phyloP scores from a whole-genome alignment of 2,329 filamentous ascomycete genomes.

The Sarocladium kiliense region DNA sequence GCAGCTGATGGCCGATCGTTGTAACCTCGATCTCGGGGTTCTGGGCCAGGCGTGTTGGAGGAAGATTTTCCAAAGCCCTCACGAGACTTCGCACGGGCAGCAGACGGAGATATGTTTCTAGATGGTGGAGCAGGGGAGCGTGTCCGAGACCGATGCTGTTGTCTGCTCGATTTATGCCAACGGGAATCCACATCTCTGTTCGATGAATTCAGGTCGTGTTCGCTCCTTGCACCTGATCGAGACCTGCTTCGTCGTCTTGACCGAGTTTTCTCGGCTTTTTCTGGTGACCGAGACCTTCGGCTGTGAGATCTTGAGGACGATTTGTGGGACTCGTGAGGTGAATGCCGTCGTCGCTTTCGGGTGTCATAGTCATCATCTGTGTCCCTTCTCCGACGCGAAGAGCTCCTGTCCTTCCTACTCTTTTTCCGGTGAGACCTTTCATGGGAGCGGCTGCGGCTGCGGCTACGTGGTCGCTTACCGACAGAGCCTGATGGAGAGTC shows the following conservation, averaged over 20 bases:
- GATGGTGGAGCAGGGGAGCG: neutral
- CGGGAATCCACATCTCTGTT: neutral
- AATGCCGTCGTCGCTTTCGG: constrained; percentile 25
- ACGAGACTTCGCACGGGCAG: neutral
- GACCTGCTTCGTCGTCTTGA: neutral
- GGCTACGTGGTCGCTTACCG: constrained; percentile 35
- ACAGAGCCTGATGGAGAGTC: constrained; percentile 30
- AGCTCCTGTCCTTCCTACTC: constrained; percentile 28
- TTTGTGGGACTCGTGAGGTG: constrained; percentile 26
- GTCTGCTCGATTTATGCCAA: neutral
- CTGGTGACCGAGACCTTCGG: constrained; percentile 16
- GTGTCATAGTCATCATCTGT: constrained; percentile 30
- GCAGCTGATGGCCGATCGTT: neutral
- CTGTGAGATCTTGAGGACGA: constrained; percentile 24
- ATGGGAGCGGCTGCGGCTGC: constrained; percentile 36
- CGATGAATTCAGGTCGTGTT: neutral
- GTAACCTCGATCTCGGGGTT: neutral
- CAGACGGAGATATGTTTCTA: neutral
- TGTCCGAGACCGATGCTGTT: constrained; percentile 10
- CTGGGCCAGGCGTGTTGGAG: neutral
- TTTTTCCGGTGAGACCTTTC: constrained; percentile 33
- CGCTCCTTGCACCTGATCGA: neutral
- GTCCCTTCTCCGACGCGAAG: constrained; percentile 31
- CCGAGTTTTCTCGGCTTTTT: constrained; percentile 10
- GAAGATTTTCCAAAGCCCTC: neutral